These are phyloP conservation scores for Chiua sp. DNA, from an alignment of 1,284 basidiomycete genomes.

Conservation along the genomic window DNA sequence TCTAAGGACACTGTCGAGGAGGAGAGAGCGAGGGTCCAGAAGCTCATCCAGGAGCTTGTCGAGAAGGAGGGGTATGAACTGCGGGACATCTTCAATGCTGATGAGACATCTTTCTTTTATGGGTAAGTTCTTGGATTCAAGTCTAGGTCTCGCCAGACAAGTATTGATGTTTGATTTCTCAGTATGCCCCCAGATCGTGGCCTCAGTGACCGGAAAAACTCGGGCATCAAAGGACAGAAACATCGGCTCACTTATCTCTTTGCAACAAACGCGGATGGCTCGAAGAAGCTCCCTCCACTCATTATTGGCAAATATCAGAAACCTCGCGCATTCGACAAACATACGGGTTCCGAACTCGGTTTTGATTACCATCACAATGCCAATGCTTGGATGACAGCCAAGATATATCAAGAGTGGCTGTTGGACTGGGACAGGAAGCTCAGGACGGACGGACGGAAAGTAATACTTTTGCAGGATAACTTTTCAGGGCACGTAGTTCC, in stretches of 20 bases:
- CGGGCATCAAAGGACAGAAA: constrained; percentile 31
- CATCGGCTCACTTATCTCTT: constrained; percentile 5
- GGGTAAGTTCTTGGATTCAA: background rate
- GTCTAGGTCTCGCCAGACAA: background rate
- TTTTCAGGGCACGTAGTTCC: too few species aligned
- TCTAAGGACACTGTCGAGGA: background rate
- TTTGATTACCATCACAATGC: constrained; percentile 38
- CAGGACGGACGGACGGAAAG: too few species aligned
- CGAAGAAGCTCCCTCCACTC: constrained; percentile 32
- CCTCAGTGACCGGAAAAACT: constrained; percentile 19
- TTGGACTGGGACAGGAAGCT: constrained; percentile 22
- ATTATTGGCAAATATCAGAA: background rate
- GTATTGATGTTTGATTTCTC: too few species aligned
- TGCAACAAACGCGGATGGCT: constrained; percentile 36
- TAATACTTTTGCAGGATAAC: too few species aligned
- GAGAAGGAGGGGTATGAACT: background rate
- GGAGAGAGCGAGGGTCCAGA: too few species aligned
- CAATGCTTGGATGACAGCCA: constrained; percentile 41
- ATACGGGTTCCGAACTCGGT: constrained; percentile 28
- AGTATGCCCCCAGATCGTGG: constrained; percentile 22
- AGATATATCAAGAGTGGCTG: constrained; percentile 36
- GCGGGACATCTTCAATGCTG: background rate
- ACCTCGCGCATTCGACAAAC: constrained; percentile 32
- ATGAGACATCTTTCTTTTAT: background rate
- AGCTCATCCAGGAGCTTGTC: background rate